These are phyloP conservation scores for Trichoderma asperelloides DNA, from an alignment of 495 filamentous ascomycete species.

Conservation along the genomic window DNA sequence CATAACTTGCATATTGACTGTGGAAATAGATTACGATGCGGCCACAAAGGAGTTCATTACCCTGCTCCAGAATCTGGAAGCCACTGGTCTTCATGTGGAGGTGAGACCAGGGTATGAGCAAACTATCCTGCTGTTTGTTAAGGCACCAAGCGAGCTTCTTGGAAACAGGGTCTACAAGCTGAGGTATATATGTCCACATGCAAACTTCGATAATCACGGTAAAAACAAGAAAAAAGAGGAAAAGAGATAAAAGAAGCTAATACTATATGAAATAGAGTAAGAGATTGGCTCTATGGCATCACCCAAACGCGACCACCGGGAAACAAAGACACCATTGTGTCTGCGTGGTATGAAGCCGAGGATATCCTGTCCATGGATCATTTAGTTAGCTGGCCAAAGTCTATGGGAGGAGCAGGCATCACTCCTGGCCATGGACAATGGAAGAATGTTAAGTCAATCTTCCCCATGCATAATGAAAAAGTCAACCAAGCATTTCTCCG, in stretches of 20 bases:
- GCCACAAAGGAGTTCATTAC: constrained; percentile 1
- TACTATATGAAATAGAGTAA: constrained; percentile 4
- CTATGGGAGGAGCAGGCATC: constrained; percentile 12
- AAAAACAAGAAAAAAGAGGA: no score
- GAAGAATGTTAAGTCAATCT: constrained; percentile 12
- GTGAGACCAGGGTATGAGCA: constrained; percentile 1
- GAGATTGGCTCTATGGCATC: constrained; percentile 11
- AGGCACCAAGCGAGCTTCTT: neutral
- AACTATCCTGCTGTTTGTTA: neutral
- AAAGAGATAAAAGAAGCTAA: neutral
- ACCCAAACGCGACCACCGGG: neutral
- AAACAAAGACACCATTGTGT: constrained; percentile 8
- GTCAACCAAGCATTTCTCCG: constrained; percentile 9
- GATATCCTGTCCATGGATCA: constrained; percentile 11
- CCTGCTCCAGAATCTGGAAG: neutral
- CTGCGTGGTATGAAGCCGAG: constrained; percentile 10
- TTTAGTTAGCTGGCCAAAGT: constrained; percentile 6
- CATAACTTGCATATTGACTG: neutral
- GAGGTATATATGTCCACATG: neutral
- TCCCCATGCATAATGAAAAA: constrained; percentile 11
- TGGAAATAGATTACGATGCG: neutral
- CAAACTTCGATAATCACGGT: no score
- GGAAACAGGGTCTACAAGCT: constrained; percentile 2
- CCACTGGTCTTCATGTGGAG: neutral
- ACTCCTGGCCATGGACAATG: constrained; percentile 9